phyloP scores from a whole-genome alignment of 1,284 basidiomycete species.

The Chiua sp. region DNA sequence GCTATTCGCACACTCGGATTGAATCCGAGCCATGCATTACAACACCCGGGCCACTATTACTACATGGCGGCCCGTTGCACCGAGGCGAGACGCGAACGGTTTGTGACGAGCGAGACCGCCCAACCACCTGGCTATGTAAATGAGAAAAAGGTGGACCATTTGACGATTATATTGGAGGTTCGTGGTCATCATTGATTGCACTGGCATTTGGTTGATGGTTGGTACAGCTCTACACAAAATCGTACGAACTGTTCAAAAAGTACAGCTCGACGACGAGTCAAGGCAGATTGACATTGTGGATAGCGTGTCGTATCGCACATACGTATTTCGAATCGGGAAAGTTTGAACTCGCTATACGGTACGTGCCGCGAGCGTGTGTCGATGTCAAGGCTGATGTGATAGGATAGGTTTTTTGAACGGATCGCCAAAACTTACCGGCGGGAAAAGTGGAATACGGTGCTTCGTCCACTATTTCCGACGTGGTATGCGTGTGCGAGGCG shows the following conservation, averaged over 20 bases:
- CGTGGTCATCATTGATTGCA: constrained; percentile 59
- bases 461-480: constrained; percentile 71
- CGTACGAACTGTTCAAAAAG: no score
- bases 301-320: no score
- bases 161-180: no score
- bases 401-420: constrained; percentile 83
- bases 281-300: no score
- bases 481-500: constrained; percentile 84
- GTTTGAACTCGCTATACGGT: no score
- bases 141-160: constrained; percentile 78
- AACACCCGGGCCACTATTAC: constrained; percentile 40
- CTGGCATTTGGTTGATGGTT: constrained; percentile 44
- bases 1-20: no score
- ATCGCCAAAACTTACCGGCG: constrained; percentile 85
- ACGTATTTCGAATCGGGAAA: no score
- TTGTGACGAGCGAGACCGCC: constrained; percentile 56
- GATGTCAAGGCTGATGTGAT: constrained; percentile 35
- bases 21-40: no score
- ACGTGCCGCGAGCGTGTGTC: no score
- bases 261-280: no score
- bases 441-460: constrained; percentile 78
- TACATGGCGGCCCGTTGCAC: constrained; percentile 85
- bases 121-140: constrained; percentile 72
- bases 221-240: no score
- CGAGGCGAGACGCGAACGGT: constrained; percentile 73